Conservation (phyloP, 805 yeast species). For the Saccharomycopsis sp. region DNA sequence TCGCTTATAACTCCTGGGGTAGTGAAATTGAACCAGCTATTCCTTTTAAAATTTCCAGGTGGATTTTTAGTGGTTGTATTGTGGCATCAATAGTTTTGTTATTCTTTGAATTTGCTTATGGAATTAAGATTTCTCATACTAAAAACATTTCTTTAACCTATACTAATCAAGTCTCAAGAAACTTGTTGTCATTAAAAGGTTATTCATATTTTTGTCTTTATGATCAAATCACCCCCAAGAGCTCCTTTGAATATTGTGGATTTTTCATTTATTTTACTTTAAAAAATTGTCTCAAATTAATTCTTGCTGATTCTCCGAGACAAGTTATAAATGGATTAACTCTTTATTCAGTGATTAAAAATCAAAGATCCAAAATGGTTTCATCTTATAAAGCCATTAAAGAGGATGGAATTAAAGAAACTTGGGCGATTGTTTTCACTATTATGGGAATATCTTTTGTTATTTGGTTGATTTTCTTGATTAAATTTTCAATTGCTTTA, state of each 20-base stretch:
- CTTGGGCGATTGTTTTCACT: constrained; percentile 62
- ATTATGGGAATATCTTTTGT: constrained; percentile 67
- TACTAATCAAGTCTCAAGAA: constrained; percentile 53
- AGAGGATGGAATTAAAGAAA: constrained; percentile 50
- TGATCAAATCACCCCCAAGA: constrained; percentile 56
- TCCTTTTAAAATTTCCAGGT: constrained; percentile 41
- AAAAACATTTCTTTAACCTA: constrained; percentile 61
- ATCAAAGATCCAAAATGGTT: constrained; percentile 24
- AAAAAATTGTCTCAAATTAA: constrained; percentile 48
- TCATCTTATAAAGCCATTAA: constrained; percentile 24
- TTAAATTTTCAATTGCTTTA: constrained; percentile 45
- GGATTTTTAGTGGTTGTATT: constrained; percentile 79
- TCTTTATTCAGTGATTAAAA: constrained; percentile 38
- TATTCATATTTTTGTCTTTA: constrained; percentile 67
- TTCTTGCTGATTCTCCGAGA: constrained; percentile 79
- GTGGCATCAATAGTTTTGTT: constrained; percentile 53
- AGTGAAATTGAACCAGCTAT: constrained; percentile 38
- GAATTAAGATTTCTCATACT: constrained; percentile 45
- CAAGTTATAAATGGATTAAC: constrained; percentile 79
- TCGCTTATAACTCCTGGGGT: constrained; percentile 67
- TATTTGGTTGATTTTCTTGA: constrained; percentile 62
- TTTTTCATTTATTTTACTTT: constrained; percentile 56
- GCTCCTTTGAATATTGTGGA: constrained; percentile 55
- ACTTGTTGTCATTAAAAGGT: constrained; percentile 42
- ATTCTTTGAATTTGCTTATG: constrained; percentile 47